A percentile compares a stretch with the other conserved stretches of the same genome.
Conservation (phyloP, 78 protist species). For the Emiliania huxleyi region DNA sequence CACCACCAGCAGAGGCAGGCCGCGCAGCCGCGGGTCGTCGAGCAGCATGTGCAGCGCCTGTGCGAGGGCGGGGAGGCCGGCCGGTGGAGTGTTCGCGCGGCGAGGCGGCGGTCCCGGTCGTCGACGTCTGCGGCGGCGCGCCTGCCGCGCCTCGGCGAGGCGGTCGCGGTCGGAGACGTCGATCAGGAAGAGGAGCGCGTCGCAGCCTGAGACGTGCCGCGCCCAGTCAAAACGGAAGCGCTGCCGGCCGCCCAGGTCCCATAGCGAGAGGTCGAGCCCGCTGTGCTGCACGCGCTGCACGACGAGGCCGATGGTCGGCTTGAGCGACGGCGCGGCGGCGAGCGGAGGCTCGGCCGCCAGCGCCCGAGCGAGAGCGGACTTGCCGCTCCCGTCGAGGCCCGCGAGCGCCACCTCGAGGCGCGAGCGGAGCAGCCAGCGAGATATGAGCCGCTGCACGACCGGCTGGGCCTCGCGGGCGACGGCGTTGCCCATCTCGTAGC, state of each 20-base stretch:
- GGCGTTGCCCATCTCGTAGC: background rate
- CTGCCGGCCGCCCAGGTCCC: background rate
- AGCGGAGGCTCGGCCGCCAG: background rate
- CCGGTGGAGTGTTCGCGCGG: too few species aligned
- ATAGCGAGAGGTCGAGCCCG: background rate
- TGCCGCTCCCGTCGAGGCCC: conserved; percentile 4
- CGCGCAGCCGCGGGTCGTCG: background rate
- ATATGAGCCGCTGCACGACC: background rate
- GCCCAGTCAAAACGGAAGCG: background rate
- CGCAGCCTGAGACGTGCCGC: background rate
- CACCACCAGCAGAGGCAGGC: background rate
- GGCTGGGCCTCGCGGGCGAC: background rate
- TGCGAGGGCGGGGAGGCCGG: too few species aligned
- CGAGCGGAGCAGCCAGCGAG: background rate
- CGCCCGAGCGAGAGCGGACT: background rate
- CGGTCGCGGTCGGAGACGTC: background rate
- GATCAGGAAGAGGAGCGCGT: background rate
- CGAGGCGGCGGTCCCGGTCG: too few species aligned
- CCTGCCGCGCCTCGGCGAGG: conserved; percentile 2
- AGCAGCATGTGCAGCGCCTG: background rate
- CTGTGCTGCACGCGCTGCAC: background rate
- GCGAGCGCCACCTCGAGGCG: background rate
- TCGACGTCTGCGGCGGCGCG: too few species aligned
- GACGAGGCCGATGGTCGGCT: background rate
- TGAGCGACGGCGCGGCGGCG: background rate